A percentile compares a stretch with the other conserved stretches of the same genome.
Evolutionary conservation across 805 yeast genomes (phyloP).

Genomic region (Blastobotrys muscicola): DNA sequence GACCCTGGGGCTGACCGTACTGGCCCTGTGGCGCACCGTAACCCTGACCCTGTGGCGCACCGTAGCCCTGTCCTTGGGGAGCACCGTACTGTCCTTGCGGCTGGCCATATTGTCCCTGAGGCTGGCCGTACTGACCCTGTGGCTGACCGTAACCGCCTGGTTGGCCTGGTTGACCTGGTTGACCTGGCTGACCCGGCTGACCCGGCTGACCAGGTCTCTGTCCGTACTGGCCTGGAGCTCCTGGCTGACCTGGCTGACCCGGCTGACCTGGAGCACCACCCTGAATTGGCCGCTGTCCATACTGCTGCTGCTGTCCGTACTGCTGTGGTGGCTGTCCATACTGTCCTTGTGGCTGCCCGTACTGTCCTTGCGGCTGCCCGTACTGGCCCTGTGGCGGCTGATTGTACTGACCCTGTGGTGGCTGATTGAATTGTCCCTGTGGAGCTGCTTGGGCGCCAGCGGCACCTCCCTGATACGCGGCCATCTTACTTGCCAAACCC

Average conservation of each 20-base stretch:
- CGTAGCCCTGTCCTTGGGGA: conserved; percentile 2
- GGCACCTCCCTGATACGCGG: conserved; percentile 12
- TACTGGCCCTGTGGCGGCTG: conserved; percentile 10
- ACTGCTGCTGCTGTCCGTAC: conserved; percentile 10
- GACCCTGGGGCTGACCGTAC: not conserved
- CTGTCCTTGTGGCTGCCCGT: conserved; percentile 2
- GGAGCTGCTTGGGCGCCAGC: conserved; percentile 5
- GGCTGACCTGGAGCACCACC: conserved; percentile 6
- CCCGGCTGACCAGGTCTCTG: conserved; percentile 10
- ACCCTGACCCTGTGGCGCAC: not conserved
- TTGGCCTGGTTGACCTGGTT: conserved; percentile 1
- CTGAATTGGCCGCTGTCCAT: conserved; percentile 8
- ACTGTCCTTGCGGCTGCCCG: conserved; percentile 6
- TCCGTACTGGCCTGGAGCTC: conserved; percentile 8
- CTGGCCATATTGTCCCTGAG: not conserved
- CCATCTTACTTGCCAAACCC: conserved; percentile 25
- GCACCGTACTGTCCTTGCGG: conserved; percentile 5
- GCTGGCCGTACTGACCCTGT: conserved; percentile 9
- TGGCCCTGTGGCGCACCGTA: conserved; percentile 1
- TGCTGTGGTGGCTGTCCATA: conserved; percentile 8
- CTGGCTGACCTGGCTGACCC: conserved; percentile 9
- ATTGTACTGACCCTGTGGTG: conserved; percentile 8
- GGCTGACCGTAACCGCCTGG: not conserved
- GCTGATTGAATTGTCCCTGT: conserved; percentile 3
- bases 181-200: conserved; percentile 5